Evolutionary conservation across 768 basidiomycete species (phyloP).

Genomic region (Xanthoconium stramineum): DNA sequence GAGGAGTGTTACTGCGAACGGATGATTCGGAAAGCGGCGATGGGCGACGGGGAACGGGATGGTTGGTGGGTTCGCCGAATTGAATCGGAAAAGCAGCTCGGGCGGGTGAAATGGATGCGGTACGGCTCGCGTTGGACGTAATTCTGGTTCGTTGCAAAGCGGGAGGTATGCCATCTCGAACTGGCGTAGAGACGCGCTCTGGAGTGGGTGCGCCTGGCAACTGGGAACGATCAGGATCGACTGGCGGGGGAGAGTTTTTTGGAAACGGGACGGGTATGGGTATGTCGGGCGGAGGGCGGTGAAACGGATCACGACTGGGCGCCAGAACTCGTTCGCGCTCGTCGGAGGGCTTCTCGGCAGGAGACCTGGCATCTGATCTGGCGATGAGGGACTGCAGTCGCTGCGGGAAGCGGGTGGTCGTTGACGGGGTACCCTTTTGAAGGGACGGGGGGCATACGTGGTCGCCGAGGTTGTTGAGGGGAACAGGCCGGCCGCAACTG

Average conservation of each 20-base stretch:
- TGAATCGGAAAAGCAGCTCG: slow-evolving; percentile 9
- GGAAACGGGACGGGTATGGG: slow-evolving; percentile 11
- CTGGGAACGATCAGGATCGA: slow-evolving; percentile 6
- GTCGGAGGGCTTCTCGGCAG: slow-evolving; percentile 7
- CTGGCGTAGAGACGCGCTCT: slow-evolving; percentile 16
- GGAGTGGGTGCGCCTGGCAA: slow-evolving; percentile 2
- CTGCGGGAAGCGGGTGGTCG: slow-evolving; percentile 44
- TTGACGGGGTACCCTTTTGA: slow-evolving; percentile 29
- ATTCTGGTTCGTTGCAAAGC: slow-evolving; percentile 19
- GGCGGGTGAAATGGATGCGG: slow-evolving; percentile 6
- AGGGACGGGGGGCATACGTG: slow-evolving; percentile 64
- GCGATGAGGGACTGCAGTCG: slow-evolving; percentile 47
- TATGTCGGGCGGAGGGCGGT: slow-evolving; percentile 24
- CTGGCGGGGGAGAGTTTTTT: background rate
- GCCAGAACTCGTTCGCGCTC: slow-evolving; percentile 4
- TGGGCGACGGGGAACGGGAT: slow-evolving; percentile 13
- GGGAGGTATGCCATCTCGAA: slow-evolving; percentile 13
- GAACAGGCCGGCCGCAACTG: slow-evolving; percentile 66
- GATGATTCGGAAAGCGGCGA: slow-evolving; percentile 5
- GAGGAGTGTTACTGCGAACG: slow-evolving; percentile 13
- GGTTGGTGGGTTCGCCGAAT: slow-evolving; percentile 8
- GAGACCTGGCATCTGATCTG: slow-evolving; percentile 13
- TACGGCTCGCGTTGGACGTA: slow-evolving; percentile 15
- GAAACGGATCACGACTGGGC: slow-evolving; percentile 26
- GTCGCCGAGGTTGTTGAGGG: slow-evolving; percentile 69